Conservation (phyloP, 148 eudicot species). For the Nepenthes mirabilis region DNA sequence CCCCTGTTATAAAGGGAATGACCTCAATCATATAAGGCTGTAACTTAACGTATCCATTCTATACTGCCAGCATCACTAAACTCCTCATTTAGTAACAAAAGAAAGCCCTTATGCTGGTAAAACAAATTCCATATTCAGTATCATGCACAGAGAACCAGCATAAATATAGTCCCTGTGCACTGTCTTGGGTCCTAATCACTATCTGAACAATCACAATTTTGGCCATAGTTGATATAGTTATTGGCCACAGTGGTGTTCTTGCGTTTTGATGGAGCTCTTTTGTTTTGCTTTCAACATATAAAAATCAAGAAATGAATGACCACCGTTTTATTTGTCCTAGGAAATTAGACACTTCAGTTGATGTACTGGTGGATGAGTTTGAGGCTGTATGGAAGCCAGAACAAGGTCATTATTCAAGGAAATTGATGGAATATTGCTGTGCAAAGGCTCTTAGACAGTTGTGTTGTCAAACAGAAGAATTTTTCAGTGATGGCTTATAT, state of each 20-base stretch:
- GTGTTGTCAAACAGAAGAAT: conserved; percentile 29
- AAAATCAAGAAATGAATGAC: no score
- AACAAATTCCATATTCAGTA: no score
- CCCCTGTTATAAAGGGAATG: no score
- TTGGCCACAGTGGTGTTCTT: not conserved
- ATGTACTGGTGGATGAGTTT: conserved; percentile 44
- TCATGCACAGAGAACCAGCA: no score
- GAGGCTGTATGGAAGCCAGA: conserved; percentile 45
- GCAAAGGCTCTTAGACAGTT: conserved; percentile 39
- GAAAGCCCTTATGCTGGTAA: no score
- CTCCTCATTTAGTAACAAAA: no score
- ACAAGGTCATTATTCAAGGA: conserved; percentile 45
- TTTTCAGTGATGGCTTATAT: conserved; percentile 40
- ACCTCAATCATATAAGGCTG: no score
- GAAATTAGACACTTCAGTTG: conserved; percentile 40
- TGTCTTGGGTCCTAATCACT: no score
- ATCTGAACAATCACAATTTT: not conserved
- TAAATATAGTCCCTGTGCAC: no score
- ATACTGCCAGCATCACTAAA: no score
- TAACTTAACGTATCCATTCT: no score
- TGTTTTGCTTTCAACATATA: not conserved
- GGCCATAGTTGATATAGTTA: not conserved
- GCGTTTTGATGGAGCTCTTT: not conserved
- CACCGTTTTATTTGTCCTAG: conserved; percentile 13
- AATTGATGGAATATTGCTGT: conserved; percentile 58